Evolutionary conservation across 2,329 filamentous ascomycete species (phyloP).

Genomic region (Rhytidhysteron rufulum): DNA sequence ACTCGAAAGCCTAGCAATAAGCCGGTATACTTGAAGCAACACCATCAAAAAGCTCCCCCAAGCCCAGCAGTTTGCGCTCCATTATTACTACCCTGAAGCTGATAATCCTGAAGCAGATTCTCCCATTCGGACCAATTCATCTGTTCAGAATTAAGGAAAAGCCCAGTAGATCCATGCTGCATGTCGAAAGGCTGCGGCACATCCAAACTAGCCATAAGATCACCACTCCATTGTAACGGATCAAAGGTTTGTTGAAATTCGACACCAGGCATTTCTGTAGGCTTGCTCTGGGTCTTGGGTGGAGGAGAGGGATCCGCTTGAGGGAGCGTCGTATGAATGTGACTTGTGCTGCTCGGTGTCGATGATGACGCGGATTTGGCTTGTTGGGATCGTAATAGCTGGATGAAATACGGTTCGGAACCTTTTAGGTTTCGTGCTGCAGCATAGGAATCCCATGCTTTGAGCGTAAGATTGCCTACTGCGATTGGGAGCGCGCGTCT

Average conservation of each 20-base stretch:
- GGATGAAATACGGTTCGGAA: slow-evolving; percentile 20
- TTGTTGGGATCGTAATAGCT: slow-evolving; percentile 13
- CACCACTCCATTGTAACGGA: slow-evolving; percentile 13
- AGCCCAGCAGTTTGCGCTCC: not conserved
- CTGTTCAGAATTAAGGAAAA: slow-evolving; percentile 13
- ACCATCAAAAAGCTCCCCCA: no score
- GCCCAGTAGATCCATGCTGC: slow-evolving; percentile 5
- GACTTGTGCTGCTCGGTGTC: not conserved
- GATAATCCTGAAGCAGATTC: slow-evolving; percentile 21
- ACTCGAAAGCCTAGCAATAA: no score
- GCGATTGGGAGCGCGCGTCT: slow-evolving; percentile 41
- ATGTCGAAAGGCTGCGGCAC: not conserved
- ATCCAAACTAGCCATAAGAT: slow-evolving; percentile 11
- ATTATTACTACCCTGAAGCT: slow-evolving; percentile 7
- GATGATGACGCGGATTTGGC: not conserved
- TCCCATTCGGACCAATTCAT: slow-evolving; percentile 29
- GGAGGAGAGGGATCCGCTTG: not conserved
- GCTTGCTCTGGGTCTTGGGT: not conserved
- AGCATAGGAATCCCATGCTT: slow-evolving; percentile 40
- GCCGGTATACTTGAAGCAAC: no score
- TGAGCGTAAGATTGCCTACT: slow-evolving; percentile 40
- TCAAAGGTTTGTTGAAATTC: not conserved
- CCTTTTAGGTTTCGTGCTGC: slow-evolving; percentile 5
- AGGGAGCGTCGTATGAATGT: not conserved
- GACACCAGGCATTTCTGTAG: not conserved